Conservation (phyloP, 2,329 filamentous ascomycete genomes). For the Penicillium sp. region DNA sequence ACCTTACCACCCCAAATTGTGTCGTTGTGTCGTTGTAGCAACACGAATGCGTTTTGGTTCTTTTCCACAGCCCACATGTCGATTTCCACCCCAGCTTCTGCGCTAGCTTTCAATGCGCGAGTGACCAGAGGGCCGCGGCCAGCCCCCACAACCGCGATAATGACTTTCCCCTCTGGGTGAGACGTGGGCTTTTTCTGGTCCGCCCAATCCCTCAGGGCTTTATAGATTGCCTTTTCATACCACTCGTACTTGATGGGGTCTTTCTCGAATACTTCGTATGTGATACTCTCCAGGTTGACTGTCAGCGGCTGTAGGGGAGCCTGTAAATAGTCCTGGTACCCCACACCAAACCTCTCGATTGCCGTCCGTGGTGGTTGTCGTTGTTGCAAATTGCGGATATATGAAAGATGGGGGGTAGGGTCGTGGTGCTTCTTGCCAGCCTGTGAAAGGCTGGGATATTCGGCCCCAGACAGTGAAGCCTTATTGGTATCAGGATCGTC, state of each 20-base stretch:
- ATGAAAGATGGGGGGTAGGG: slow-evolving; percentile 66
- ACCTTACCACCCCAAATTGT: slow-evolving; percentile 76
- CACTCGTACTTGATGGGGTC: slow-evolving; percentile 97
- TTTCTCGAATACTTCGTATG: slow-evolving; percentile 97
- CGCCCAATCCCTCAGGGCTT: slow-evolving; percentile 77
- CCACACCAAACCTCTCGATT: slow-evolving; percentile 64
- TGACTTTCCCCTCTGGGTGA: slow-evolving; percentile 65
- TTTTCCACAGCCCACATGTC: slow-evolving; percentile 94
- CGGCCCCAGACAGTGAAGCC: slow-evolving; percentile 23
- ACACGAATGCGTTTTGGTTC: slow-evolving; percentile 95
- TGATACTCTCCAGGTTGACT: slow-evolving; percentile 94
- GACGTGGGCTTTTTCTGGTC: slow-evolving; percentile 69
- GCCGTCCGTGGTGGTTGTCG: slow-evolving; percentile 66
- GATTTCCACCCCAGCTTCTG: slow-evolving; percentile 69
- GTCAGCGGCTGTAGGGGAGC: slow-evolving; percentile 90
- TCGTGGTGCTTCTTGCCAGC: slow-evolving; percentile 54
- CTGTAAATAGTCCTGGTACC: slow-evolving; percentile 91
- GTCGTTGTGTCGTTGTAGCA: slow-evolving; percentile 81
- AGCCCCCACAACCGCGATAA: slow-evolving; percentile 89
- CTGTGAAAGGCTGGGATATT: slow-evolving; percentile 69
- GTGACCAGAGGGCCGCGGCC: slow-evolving; percentile 90
- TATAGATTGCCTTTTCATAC: slow-evolving; percentile 80
- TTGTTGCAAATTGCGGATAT: slow-evolving; percentile 77
- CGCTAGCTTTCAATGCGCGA: slow-evolving; percentile 75
- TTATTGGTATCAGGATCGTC: slow-evolving; percentile 19